Evolutionary conservation across 345 rosid genomes (phyloP).

Genomic region (Lagerstroemia speciosa): DNA sequence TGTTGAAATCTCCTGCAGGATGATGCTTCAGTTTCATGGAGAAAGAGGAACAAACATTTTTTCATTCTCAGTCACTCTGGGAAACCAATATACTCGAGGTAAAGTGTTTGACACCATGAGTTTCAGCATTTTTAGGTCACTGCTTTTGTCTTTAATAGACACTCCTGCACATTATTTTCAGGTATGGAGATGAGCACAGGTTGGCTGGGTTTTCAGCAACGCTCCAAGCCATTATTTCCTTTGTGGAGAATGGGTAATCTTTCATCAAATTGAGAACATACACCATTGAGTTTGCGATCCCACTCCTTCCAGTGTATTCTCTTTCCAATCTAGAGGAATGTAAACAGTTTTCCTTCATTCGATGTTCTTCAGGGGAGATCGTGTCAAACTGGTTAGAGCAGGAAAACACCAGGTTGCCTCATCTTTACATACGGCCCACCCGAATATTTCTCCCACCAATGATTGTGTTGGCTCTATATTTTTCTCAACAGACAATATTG

Average conservation of each 20-base stretch:
- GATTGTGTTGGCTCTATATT: not conserved
- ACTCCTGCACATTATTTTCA: slow-evolving; percentile 16
- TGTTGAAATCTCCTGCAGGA: slow-evolving; percentile 70
- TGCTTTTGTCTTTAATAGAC: not conserved
- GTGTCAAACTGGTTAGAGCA: slow-evolving; percentile 71
- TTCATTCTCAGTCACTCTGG: slow-evolving; percentile 95
- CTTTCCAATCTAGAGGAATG: not conserved
- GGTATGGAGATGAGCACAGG: slow-evolving; percentile 98
- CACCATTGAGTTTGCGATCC: not conserved
- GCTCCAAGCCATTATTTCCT: slow-evolving; percentile 95
- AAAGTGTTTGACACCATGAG: slow-evolving; percentile 12
- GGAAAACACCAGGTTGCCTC: slow-evolving; percentile 79
- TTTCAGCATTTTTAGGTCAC: not conserved
- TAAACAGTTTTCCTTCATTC: slow-evolving; percentile 11
- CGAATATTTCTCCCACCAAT: not conserved
- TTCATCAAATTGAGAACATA: not conserved
- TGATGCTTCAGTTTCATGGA: slow-evolving; percentile 92
- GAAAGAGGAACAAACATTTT: slow-evolving; percentile 98
- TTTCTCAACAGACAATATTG: not conserved
- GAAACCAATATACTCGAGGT: slow-evolving; percentile 98
- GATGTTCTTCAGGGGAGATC: slow-evolving; percentile 55
- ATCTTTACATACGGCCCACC: not conserved
- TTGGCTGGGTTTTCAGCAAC: slow-evolving; percentile 99
- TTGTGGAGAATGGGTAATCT: slow-evolving; percentile 82
- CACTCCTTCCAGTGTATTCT: not conserved